phyloP scores from a whole-genome alignment of 371 early-diverging fungal genomes.

The Rhizopus sp. region DNA sequence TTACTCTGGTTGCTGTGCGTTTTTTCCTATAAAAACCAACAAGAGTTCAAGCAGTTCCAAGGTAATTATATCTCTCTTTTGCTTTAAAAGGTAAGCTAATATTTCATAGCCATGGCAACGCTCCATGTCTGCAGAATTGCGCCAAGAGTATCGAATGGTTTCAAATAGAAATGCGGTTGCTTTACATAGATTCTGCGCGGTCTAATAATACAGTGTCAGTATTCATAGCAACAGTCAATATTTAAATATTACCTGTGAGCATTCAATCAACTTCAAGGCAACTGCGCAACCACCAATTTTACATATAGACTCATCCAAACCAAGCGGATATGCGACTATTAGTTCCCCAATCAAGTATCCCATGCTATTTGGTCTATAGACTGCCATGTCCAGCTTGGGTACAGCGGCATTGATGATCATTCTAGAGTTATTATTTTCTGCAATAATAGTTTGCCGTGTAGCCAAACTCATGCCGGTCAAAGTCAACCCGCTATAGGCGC shows the following conservation, averaged over 20 bases:
- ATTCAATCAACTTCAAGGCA: constrained; percentile 62
- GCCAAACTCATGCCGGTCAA: constrained; percentile 42
- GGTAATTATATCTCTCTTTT: constrained; percentile 63
- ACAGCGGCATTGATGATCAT: constrained; percentile 62
- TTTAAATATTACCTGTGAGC: constrained; percentile 53
- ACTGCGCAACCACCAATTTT: constrained; percentile 74
- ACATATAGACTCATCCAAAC: constrained; percentile 73
- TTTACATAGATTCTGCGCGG: constrained; percentile 58
- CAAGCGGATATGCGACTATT: constrained; percentile 57
- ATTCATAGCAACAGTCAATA: neutral
- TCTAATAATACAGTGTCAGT: constrained; percentile 29
- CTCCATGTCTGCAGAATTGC: constrained; percentile 80
- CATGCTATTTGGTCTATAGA: constrained; percentile 44
- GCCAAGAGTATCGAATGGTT: constrained; percentile 67
- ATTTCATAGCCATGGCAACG: constrained; percentile 73
- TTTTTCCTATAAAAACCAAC: constrained; percentile 68
- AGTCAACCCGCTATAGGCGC: constrained; percentile 40
- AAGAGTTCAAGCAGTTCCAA: constrained; percentile 63
- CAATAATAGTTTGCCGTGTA: constrained; percentile 22
- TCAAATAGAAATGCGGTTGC: constrained; percentile 64
- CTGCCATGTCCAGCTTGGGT: constrained; percentile 58
- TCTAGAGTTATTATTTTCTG: constrained; percentile 27
- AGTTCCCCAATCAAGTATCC: constrained; percentile 60
- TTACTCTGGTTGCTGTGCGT: constrained; percentile 55
- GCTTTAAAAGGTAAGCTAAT: constrained; percentile 65